phyloP scores from a whole-genome alignment of 768 basidiomycete species.

The Pleurotus sapidus region DNA sequence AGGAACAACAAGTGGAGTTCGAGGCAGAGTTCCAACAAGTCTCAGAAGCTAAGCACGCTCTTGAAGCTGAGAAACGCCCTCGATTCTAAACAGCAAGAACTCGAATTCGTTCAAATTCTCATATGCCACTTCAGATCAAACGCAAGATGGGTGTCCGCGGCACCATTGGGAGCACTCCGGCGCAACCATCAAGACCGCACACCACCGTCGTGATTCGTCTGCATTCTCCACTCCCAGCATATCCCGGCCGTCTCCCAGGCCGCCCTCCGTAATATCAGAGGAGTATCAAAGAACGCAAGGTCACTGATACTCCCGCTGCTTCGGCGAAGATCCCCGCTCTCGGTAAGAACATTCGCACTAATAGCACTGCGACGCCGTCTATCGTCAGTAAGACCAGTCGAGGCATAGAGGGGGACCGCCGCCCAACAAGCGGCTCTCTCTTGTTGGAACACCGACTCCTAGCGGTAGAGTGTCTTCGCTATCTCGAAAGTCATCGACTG shows the following conservation, averaged over 20 bases:
- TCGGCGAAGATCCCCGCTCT: slow-evolving; percentile 37
- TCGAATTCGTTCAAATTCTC: slow-evolving; percentile 42
- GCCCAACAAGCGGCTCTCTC: slow-evolving; percentile 31
- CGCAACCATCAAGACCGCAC: slow-evolving; percentile 36
- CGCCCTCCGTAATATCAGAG: slow-evolving; percentile 56
- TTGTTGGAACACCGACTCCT: slow-evolving; percentile 37
- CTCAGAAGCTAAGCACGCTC: slow-evolving; percentile 46
- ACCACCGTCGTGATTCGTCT: slow-evolving; percentile 52
- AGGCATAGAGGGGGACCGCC: slow-evolving; percentile 46
- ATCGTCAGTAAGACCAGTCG: slow-evolving; percentile 16
- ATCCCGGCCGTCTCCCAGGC: slow-evolving; percentile 57
- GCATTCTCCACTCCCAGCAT: slow-evolving; percentile 52
- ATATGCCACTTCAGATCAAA: slow-evolving; percentile 48
- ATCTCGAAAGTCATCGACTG: slow-evolving; percentile 26
- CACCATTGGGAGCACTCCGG: slow-evolving; percentile 56
- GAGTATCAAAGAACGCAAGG: slow-evolving; percentile 34
- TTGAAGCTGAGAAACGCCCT: slow-evolving; percentile 67
- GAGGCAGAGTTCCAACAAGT: slow-evolving; percentile 55
- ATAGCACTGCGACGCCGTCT: slow-evolving; percentile 24
- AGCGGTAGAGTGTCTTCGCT: slow-evolving; percentile 30
- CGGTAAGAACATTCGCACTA: slow-evolving; percentile 49
- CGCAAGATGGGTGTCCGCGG: slow-evolving; percentile 55
- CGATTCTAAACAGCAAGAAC: slow-evolving; percentile 92
- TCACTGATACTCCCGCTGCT: slow-evolving; percentile 31
- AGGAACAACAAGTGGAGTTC: slow-evolving; percentile 52